These are phyloP conservation scores for Auxenochlorella pyrenoidosa DNA, from an alignment of 139 green algal species.

Conservation along the genomic window DNA sequence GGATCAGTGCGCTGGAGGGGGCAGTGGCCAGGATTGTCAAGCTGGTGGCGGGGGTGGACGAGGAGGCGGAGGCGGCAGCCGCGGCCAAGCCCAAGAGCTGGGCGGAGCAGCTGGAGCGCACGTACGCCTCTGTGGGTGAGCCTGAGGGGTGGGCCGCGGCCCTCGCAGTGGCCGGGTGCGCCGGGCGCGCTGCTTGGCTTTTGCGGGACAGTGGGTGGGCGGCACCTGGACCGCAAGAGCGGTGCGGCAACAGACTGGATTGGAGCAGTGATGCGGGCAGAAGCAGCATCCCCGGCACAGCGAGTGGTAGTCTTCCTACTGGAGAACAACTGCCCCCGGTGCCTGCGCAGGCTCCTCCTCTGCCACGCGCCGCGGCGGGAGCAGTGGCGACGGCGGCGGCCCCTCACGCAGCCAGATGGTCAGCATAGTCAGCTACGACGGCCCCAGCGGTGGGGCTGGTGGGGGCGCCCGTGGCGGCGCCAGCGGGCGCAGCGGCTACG, in stretches of 20 bases:
- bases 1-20: constrained; percentile 85
- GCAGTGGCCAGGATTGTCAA: constrained; percentile 73
- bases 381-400: neutral
- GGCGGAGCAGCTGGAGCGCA: constrained; percentile 50
- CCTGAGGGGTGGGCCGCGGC: neutral
- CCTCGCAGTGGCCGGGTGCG: neutral
- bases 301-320: no score
- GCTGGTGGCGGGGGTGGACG: constrained; percentile 77
- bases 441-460: neutral
- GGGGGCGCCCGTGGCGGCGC: neutral
- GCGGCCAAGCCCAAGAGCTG: constrained; percentile 24
- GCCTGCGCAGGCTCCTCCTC: neutral
- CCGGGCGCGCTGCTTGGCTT: no score
- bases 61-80: constrained; percentile 38
- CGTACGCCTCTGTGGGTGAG: constrained; percentile 26
- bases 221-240: no score
- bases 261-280: neutral
- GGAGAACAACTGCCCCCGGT: no score
- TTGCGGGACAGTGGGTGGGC: no score
- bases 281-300: neutral
- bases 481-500: constrained; percentile 35
- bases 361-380: neutral
- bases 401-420: constrained; percentile 62
- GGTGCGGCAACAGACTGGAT: no score
- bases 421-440: constrained; percentile 72